Evolutionary conservation across 2,329 filamentous ascomycete species (phyloP), one percentile per base, ranked within the genome.

Genomic region (Fusarium begoniae): DNA sequence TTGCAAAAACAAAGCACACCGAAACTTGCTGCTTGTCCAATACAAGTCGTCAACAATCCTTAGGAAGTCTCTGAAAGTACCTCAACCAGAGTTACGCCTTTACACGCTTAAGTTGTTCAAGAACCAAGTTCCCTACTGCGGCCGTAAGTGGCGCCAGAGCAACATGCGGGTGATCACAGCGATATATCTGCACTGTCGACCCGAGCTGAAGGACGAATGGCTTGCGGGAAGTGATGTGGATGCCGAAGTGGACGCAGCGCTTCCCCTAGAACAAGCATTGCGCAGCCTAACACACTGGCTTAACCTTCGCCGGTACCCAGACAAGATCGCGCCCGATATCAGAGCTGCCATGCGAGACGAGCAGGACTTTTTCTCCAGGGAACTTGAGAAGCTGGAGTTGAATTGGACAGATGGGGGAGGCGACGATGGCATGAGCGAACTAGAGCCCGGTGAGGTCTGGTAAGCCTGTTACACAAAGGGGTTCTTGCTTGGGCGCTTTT

Each of bases 141-240:
- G 96, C 28, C 92, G 96, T 48, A 99, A 99, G 85, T 99, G 96
- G 96, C 92, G 96, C 20, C 96, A 98, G 84, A 92, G 91, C 77
- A 98, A 99, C 83, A 99, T 99, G 96, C 93, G 96, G 63, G 95
- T 98, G 79, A 99, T 99, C 80, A 99, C 96, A 1, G 95, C 95
- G 8, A 94, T 99, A 3, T 99, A 98, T 82, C 87, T 99, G 55
- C 94, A 98, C 83, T 98, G 96, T 80, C 89, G 95, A 13, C 96
- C 96, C 0, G 96, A 98, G 81, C 87, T 99, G 51, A 89, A 96
- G 37, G 96, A 99, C 80, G 96, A 98, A 83, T 98, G 96, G 96
- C 88, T 98, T 2, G 91, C 94, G 0, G 96, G 96, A 10, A 93
- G 92, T 69, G 95, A 98, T 80, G 91, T 98, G 3, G 96, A 99